A percentile compares a stretch with the other conserved stretches of the same genome.
phyloP scores from a whole-genome alignment of 805 yeast genomes.

The Wickerhamomyces hampshirensis region DNA sequence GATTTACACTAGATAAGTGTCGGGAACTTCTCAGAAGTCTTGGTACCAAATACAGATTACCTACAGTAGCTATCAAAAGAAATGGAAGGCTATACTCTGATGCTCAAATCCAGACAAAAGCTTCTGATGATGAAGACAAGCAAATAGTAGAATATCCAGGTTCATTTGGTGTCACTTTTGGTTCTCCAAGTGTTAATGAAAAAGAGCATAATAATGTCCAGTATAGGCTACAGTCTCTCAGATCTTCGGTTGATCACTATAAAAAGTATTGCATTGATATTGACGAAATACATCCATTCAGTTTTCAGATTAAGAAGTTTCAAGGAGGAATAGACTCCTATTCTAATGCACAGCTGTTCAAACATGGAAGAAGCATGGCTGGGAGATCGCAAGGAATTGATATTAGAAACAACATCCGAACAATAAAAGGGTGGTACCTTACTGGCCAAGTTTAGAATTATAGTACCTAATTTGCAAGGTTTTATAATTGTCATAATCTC shows the following conservation, averaged over 20 bases:
- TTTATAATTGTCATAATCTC: background rate
- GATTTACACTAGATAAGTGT: constrained; percentile 25
- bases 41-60: constrained; percentile 28
- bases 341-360: constrained; percentile 17
- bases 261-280: constrained; percentile 16
- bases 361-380: constrained; percentile 20
- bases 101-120: constrained; percentile 26
- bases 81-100: constrained; percentile 34
- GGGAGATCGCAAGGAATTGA: constrained; percentile 17
- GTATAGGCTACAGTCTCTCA: constrained; percentile 27
- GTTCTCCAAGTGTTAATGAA: too few species aligned
- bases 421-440: constrained; percentile 37
- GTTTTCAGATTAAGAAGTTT: constrained; percentile 26
- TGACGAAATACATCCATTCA: constrained; percentile 23
- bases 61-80: constrained; percentile 38
- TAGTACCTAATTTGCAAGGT: background rate
- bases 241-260: constrained; percentile 26
- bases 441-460: constrained; percentile 31
- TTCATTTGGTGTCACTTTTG: constrained; percentile 8
- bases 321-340: constrained; percentile 23
- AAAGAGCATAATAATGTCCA: constrained; percentile 11
- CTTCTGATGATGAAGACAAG: constrained; percentile 4
- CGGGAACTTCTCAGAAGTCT: constrained; percentile 25
- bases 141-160: background rate
- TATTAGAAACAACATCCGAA: constrained; percentile 28